Evolutionary conservation across 2,329 filamentous ascomycete genomes (phyloP).

Genomic region (Phyllosticta capitalensis): DNA sequence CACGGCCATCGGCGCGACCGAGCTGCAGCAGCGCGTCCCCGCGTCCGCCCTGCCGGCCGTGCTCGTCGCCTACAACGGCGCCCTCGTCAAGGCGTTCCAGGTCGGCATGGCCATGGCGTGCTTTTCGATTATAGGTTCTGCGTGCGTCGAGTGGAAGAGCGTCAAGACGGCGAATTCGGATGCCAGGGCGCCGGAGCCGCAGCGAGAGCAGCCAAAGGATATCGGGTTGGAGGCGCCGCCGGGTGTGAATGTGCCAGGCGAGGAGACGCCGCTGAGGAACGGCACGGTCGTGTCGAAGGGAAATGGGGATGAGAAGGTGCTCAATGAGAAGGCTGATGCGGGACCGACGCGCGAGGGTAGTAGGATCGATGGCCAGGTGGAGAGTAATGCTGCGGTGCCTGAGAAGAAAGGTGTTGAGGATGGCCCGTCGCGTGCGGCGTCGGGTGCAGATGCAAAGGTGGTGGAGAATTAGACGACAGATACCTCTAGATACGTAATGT

Average conservation of each 20-base stretch:
- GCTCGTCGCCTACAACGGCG: constrained; percentile 47
- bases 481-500: too few species aligned
- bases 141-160: constrained; percentile 54
- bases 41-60: constrained; percentile 49
- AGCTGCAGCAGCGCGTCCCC: constrained; percentile 26
- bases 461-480: background rate
- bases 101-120: constrained; percentile 47
- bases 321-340: background rate
- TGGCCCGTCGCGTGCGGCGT: background rate
- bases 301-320: background rate
- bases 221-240: background rate
- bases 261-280: background rate
- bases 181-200: background rate
- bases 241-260: background rate
- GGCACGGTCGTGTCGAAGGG: background rate
- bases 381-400: background rate
- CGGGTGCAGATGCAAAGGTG: background rate
- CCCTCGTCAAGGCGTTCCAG: constrained; percentile 50
- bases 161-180: constrained; percentile 47
- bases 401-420: background rate
- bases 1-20: constrained; percentile 15
- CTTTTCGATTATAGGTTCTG: constrained; percentile 45
- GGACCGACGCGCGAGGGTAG: background rate
- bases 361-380: background rate
- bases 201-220: background rate